phyloP scores from a whole-genome alignment of 768 basidiomycete species.

The Agrocybe chaxingu region DNA sequence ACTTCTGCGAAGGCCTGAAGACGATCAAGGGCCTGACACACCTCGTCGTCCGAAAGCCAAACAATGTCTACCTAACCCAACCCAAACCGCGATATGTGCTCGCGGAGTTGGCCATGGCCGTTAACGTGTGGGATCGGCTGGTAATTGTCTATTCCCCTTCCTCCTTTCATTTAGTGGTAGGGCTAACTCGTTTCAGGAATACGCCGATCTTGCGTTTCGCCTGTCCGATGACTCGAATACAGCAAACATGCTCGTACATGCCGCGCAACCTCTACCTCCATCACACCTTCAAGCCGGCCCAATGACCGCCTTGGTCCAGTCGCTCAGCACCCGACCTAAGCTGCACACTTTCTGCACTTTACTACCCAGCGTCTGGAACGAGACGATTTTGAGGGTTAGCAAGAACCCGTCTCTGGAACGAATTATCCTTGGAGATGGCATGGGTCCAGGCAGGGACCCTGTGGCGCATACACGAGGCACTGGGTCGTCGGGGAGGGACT shows the following conservation, averaged over 20 bases:
- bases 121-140: constrained; percentile 40
- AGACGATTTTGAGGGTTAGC: constrained; percentile 45
- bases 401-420: constrained; percentile 45
- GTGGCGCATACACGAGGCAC: constrained; percentile 4
- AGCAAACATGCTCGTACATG: constrained; percentile 12
- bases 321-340: constrained; percentile 35
- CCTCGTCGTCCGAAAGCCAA: constrained; percentile 51
- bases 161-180: background rate
- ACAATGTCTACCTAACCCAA: constrained; percentile 52
- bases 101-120: constrained; percentile 39
- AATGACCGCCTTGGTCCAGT: constrained; percentile 27
- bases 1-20: constrained; percentile 40
- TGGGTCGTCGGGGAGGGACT: constrained; percentile 5
- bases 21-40: constrained; percentile 34
- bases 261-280: constrained; percentile 4
- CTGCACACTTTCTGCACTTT: constrained; percentile 51
- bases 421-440: constrained; percentile 33
- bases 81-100: constrained; percentile 43
- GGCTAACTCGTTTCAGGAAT: constrained; percentile 36
- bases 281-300: constrained; percentile 21
- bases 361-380: constrained; percentile 59
- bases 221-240: constrained; percentile 41
- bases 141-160: constrained; percentile 33
- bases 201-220: constrained; percentile 52
- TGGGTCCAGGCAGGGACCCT: constrained; percentile 11